Conservation (phyloP, 73 alveolate genomes). For the Paramecium octaurelia region DNA sequence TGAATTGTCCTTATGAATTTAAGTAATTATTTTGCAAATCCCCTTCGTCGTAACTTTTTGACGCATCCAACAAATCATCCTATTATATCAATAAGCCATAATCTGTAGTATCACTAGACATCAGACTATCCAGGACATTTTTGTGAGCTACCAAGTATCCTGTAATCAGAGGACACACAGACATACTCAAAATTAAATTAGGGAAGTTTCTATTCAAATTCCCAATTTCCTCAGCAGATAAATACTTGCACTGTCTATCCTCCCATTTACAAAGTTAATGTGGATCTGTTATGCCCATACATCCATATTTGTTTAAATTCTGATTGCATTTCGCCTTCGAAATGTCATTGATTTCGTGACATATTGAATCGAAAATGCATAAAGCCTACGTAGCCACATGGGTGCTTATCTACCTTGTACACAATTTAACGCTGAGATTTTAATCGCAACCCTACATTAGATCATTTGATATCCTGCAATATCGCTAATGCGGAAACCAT, state of each 20-base stretch:
- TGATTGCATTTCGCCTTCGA: neutral
- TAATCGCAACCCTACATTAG: neutral
- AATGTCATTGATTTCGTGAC: neutral
- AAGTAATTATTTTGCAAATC: neutral
- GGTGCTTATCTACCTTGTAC: neutral
- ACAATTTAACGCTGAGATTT: neutral
- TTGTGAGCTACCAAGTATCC: neutral
- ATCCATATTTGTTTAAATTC: neutral
- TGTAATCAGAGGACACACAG: constrained; percentile 21
- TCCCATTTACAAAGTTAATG: neutral
- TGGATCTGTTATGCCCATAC: neutral
- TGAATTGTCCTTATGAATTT: neutral
- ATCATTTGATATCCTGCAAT: neutral
- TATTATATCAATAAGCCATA: neutral
- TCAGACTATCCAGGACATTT: neutral
- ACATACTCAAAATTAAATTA: neutral
- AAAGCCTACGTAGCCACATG: neutral
- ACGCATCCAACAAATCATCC: neutral
- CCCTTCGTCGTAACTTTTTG: neutral
- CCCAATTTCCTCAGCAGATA: neutral
- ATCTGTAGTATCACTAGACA: neutral
- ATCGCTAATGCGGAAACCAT: neutral
- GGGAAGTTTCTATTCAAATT: neutral
- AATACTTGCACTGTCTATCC: neutral
- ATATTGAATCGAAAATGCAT: neutral